A percentile compares a stretch with the other conserved stretches of the same genome.
phyloP scores from a whole-genome alignment of 495 filamentous ascomycete species.

The Clavariopsis aquatica region DNA sequence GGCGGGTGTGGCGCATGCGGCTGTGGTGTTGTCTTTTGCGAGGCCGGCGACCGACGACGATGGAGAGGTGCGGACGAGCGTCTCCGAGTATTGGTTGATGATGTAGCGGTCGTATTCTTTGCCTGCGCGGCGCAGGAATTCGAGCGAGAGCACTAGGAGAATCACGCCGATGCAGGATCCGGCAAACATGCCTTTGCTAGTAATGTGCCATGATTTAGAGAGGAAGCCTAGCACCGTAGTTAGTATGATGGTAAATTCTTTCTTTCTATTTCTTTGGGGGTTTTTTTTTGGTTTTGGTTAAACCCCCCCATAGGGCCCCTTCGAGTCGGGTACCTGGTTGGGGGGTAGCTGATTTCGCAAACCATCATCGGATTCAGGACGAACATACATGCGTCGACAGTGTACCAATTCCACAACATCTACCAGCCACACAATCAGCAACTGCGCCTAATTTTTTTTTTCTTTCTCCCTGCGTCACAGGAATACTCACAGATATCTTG shows the following conservation, averaged over 20 bases:
- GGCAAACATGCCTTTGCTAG: slow-evolving; percentile 55
- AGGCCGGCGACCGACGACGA: slow-evolving; percentile 20
- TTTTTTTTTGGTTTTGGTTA: no score
- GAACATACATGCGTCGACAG: slow-evolving; percentile 47
- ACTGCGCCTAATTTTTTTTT: slow-evolving; percentile 2
- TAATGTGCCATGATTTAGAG: slow-evolving; percentile 52
- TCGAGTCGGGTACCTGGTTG: no score
- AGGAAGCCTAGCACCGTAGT: slow-evolving; percentile 46
- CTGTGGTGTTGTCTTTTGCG: slow-evolving; percentile 7
- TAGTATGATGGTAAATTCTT: no score
- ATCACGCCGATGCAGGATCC: slow-evolving; percentile 61
- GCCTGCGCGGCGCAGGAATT: slow-evolving; percentile 53
- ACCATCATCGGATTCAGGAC: not conserved
- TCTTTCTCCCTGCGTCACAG: not conserved
- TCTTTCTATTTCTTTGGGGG: no score
- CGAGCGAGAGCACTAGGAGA: slow-evolving; percentile 55
- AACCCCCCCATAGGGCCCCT: no score
- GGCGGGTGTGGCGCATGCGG: not conserved
- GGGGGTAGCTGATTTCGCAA: no score
- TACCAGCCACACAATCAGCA: slow-evolving; percentile 31
- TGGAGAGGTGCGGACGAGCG: slow-evolving; percentile 40
- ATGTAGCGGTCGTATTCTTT: slow-evolving; percentile 57
- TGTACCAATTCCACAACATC: slow-evolving; percentile 65
- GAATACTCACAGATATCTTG: slow-evolving; percentile 41
- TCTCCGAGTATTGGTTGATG: slow-evolving; percentile 45